Evolutionary conservation across 2,329 filamentous ascomycete species (phyloP), one percentile per base, ranked within the genome.

Genomic region (Pseudocercospora musae): DNA sequence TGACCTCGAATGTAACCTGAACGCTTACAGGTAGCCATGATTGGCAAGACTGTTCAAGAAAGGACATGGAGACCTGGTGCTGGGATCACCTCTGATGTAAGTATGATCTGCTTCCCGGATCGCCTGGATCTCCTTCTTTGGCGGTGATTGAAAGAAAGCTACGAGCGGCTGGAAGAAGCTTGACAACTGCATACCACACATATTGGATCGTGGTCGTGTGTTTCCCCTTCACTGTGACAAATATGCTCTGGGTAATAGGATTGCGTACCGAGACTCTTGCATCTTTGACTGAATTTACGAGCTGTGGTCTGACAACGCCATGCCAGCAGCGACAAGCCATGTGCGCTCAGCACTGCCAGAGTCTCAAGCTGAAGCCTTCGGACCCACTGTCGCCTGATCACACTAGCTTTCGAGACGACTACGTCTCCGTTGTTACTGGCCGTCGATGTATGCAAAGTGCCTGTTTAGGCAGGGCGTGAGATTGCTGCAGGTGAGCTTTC

Each of bases 31-130:
- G 42, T 72, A 74, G 29, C 72, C 72, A 58, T 75, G 72, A 58
- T 75, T 75, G 25, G 71, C 69, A 2, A 75, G 66, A 7, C 71
- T 66, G 54, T 74, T 74, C 31, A 74, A 58, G 6, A 67, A 70
- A 1, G 73, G 73, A 56, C 73, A 74, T 27, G 73, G 73, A 42
- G 44, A 48, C 11, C 44, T 5, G 1, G 18, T 48, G 44, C 44
- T 48, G 4, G 21, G 18, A 48, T 48, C 44, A 13, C 44, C 44
- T 21, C 44, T 21, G 44, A 48, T 48, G 8, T 48, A 48, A 2
- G 20, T 23, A 25, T 48, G 20, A 2, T 48, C 44, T 23, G 44
- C 44, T 23, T 48, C 20, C 8, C 44, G 44, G 8, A 48, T 48
- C 7, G 6, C 20, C 8, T 48, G 44, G 21, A 48, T 48, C 18